Evolutionary conservation across 2,329 filamentous ascomycete genomes (phyloP).

Genomic region (Aureobasidium sp.): DNA sequence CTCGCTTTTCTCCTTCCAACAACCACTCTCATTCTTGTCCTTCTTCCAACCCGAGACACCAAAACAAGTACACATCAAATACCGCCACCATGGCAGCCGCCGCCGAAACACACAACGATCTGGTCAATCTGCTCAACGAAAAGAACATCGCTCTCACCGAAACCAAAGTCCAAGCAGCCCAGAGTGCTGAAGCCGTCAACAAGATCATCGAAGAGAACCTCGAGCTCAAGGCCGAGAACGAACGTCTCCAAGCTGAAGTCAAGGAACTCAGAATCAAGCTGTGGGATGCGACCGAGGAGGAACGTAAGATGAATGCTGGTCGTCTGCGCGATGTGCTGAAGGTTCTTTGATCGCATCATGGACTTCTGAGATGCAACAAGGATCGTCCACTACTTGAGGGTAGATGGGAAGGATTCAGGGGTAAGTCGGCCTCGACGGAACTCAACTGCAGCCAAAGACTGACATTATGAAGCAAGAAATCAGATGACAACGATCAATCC

Average conservation of each 20-base stretch:
- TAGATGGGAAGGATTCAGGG: background rate
- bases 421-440: background rate
- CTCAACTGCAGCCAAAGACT: background rate
- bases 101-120: background rate
- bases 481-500: no score
- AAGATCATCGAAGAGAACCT: background rate
- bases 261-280: conserved; percentile 1
- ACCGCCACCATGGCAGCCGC: background rate
- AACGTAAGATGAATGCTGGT: background rate
- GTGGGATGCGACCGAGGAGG: background rate
- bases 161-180: background rate
- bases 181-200: background rate
- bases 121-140: background rate
- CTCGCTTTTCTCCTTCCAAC: background rate
- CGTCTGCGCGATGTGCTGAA: background rate
- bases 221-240: background rate
- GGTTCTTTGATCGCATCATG: background rate
- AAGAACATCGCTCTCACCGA: background rate
- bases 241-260: background rate
- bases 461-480: background rate
- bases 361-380: no score
- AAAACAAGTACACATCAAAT: background rate
- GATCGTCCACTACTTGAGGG: no score
- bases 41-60: background rate
- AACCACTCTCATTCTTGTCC: background rate